Percentiles rank a stretch among this genome's conserved stretches.
Evolutionary conservation across 257 asterid genomes (phyloP).

Genomic region (Solanum ossicruentum): DNA sequence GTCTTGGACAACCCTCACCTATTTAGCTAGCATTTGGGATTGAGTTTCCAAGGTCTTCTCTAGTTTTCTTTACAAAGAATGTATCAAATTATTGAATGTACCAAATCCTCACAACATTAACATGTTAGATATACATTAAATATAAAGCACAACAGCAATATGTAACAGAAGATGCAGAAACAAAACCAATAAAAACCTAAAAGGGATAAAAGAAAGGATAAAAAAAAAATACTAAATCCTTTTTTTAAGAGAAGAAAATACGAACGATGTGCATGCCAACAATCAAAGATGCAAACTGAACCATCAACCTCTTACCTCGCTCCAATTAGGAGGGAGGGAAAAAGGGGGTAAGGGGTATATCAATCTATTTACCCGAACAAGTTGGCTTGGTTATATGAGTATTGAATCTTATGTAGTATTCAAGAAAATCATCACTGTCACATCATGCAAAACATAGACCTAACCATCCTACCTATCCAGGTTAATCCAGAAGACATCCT

Average conservation of each 20-base stretch:
- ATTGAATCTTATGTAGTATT: background rate
- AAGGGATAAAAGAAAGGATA: background rate
- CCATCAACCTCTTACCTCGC: background rate
- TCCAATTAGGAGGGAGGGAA: background rate
- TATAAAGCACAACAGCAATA: background rate
- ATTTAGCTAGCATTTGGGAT: background rate
- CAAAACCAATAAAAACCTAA: background rate
- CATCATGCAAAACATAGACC: background rate
- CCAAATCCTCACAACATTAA: background rate
- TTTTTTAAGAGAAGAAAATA: background rate
- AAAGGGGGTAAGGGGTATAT: background rate
- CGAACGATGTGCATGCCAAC: background rate
- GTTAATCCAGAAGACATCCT: background rate
- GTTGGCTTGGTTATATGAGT: background rate
- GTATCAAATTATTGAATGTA: background rate
- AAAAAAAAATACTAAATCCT: background rate
- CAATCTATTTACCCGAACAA: background rate
- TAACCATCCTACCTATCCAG: background rate
- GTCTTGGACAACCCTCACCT: background rate
- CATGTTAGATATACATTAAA: background rate
- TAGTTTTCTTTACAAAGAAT: background rate
- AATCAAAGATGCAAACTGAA: background rate
- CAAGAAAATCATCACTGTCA: background rate
- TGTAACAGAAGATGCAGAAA: background rate
- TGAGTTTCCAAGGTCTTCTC: background rate